Base-by-base conservation (phyloP, 371 early-diverging fungal species). In the Lichtheimia ornata region DNA sequence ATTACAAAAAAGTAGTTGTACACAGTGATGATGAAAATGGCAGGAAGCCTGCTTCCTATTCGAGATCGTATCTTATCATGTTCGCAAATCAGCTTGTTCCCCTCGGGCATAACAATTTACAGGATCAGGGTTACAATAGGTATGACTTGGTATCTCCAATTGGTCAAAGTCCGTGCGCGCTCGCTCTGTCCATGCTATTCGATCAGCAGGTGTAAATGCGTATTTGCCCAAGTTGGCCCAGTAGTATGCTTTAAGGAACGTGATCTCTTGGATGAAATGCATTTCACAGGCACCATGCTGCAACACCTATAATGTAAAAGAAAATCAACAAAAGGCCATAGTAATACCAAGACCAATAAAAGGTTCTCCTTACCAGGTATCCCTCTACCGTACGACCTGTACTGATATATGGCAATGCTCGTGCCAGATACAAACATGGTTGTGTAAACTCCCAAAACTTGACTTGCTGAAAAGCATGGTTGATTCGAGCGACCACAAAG, bases 381-480 rank as follows among this genome's bases (percentile, higher is more conserved):
- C 75, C 75, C 61, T 75, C 75, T 4, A 75, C 75, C 9, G 61
- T 67, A 50, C 75, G 52, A 5, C 72, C 70, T 4, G 75, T 75
- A 20, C 63, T 63, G 30, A 75, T 75, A 27, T 71, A 75, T 4
- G 75, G 72, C 17, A 71, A 53, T 13, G 75, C 75, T 17, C 75
- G 60, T n/a, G 75, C 75, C 13, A 75, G 63, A 35, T 71, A 75
- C 14, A 75, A 35, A 52, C 72, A 66, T 15, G 75, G 75, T n/a
- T 75, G 67, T 13, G 70, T 69, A 30, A 75, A 75, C 51, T 75
- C 75, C 75, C 75, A 75, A 20, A 75, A 71, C 50, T 75, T 75
- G 40, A 71, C 72, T 43, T 67, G 71, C 30, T 75, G 75, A 35
- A 75, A 75, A 1, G 70, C 75, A 54, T 66, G 63, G 44, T 75